phyloP scores from a whole-genome alignment of 306 rosid genomes.

The Betula pendula region DNA sequence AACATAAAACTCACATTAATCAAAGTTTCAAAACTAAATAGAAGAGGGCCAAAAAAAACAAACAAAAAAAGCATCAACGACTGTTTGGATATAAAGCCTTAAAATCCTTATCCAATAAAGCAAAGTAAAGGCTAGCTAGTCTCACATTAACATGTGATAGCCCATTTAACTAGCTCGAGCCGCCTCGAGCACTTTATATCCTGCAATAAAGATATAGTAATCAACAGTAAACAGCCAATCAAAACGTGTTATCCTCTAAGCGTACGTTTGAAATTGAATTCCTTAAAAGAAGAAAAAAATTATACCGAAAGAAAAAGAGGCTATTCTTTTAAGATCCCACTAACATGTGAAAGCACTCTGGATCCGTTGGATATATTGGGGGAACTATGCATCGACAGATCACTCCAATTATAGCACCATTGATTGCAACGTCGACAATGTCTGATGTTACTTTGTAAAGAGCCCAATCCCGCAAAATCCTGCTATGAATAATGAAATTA shows the following conservation, averaged over 20 bases:
- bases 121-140: background rate
- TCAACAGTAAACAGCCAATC: background rate
- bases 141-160: background rate
- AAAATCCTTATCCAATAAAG: background rate
- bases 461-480: conserved; percentile 96
- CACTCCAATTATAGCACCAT: conserved; percentile 42
- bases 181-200: conserved; percentile 21
- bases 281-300: conserved; percentile 16
- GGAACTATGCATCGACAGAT: conserved; percentile 82
- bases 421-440: too few relatives aligned
- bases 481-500: conserved; percentile 42
- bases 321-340: conserved; percentile 34
- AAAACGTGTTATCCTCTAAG: background rate
- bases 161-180: background rate
- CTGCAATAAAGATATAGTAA: background rate
- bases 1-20: too few relatives aligned
- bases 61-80: too few relatives aligned
- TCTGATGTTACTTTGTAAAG: too few relatives aligned
- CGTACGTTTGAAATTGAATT: background rate
- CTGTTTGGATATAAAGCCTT: too few relatives aligned
- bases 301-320: background rate
- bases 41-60: too few relatives aligned
- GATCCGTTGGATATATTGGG: conserved; percentile 96
- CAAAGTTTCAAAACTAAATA: too few relatives aligned
- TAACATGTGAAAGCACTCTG: conserved; percentile 99